Evolutionary conservation across 805 yeast species (phyloP), one percentile per base, ranked within the genome.

Genomic region (Nakazawaea ernobii): DNA sequence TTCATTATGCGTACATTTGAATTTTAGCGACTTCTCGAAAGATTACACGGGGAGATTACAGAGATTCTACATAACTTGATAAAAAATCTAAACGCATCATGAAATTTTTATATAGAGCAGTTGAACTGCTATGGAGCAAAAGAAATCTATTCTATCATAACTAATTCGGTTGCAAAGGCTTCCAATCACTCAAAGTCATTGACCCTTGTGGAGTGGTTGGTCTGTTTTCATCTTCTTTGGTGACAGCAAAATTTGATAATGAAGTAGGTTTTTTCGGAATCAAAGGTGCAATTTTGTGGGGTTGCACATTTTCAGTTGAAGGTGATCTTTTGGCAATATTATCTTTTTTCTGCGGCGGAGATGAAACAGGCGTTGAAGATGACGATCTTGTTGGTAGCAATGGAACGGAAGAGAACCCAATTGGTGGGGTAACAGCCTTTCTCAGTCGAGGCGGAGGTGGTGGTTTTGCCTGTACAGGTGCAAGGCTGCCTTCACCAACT

Each of bases 221-320:
- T 29, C 17, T 39, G 28, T 11, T 15, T n/a, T 14, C 35, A 6
- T 20, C 20, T 15, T 32, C 40, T 15, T 39, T 27, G 17, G 24
- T 15, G 17, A 9, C 27, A 32, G 17, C 33, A 8, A 27, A 26
- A 26, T 24, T 15, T 14, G 45, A 42, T 32, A 42, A 39, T 8
- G 45, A 28, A 6, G 39, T 26, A 11, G 50, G 50, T 35, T 48
- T 48, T 35, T 43, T 48, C n/a, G 50, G 47, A 8, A 48, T 44
- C 11, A 48, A 32, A 4, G 50, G 50, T 4, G 43, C 50, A 14
- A 28, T 30, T 24, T 46, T 46, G 7, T 14, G 30, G 8, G 41
- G 42, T 7, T 40, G 45, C 9, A 24, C 7, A 30, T 38, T 37
- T 26, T 30, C 38, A 32, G 42, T 17, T 4, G 29, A n/a, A 2